phyloP scores from a whole-genome alignment of 108 stramenopile species.

The Skeletonema grethae region DNA sequence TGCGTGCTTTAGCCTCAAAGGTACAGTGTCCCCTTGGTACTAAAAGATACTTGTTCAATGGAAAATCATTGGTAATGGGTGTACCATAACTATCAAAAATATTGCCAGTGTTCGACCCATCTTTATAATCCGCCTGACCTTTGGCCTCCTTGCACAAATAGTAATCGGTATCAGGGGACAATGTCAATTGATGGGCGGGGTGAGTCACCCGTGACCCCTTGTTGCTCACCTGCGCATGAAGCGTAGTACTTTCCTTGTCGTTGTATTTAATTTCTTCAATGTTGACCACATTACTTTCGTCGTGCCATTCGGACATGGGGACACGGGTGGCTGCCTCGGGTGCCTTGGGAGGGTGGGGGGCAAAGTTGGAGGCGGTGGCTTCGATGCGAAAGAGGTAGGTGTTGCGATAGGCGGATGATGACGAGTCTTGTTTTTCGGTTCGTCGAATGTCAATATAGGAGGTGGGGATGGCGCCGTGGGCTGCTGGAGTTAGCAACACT shows the following conservation, averaged over 20 bases:
- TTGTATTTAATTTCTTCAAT: background rate
- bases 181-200: conserved; percentile 19
- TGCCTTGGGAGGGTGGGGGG: conserved; percentile 18
- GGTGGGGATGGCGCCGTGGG: conserved; percentile 13
- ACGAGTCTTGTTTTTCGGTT: conserved; percentile 6
- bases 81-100: conserved; percentile 15
- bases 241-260: background rate
- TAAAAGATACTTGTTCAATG: conserved; percentile 33
- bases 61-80: conserved; percentile 11
- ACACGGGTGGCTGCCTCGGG: conserved; percentile 7
- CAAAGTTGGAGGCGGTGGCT: conserved; percentile 27
- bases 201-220: background rate
- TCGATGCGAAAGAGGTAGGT: conserved; percentile 27
- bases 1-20: conserved; percentile 70
- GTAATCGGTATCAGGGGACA: conserved; percentile 44
- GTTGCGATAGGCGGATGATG: conserved; percentile 6
- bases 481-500: background rate
- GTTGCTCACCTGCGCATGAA: background rate
- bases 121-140: conserved; percentile 6
- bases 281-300: background rate
- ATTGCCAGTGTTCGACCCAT: conserved; percentile 3
- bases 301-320: conserved; percentile 15
- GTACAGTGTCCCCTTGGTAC: conserved; percentile 76
- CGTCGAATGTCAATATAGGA: conserved; percentile 34
- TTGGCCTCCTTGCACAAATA: conserved; percentile 56